Evolutionary conservation across 75 land plant genomes (phyloP), one percentile per base, ranked within the genome.

Genomic region (Cunninghamia lanceolata): DNA sequence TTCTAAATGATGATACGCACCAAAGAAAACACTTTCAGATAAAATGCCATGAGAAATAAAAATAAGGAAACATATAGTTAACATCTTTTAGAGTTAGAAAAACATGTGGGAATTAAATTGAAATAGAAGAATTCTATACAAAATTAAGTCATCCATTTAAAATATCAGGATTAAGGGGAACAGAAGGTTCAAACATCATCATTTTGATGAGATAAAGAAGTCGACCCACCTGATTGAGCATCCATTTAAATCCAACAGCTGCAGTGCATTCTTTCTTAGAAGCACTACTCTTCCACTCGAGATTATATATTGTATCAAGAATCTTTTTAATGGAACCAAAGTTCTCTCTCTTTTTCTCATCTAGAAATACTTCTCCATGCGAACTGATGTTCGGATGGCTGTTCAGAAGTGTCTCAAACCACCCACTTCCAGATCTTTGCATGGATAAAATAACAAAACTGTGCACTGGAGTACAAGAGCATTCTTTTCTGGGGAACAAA

Each of bases 401-500:
- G 80, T 96, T 96, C 25, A 96, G 89, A 13, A 96, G 92, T 50
- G 98, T 94, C 89, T 96, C 98, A 91, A 96, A 95, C 98, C 98
- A 96, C 59, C 98, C 98, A 90, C 98, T 96, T 34, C 98, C 98
- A 52, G 96, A 95, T 82, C 98, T 91, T 89, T 96, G 98, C 91
- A 90, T 95, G 30, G 98, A 96, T 59, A 96, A 83, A 84, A 96
- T 90, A 21, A 91, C 98, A 90, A 96, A 96, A 70, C 83, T 87
- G 45, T 96, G 94, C 13, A 96, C 98, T 85, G 98, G 96, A 82
- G 93, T 91, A 89, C 96, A 95, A 1, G 71, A 54, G 84, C 98
- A 96, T 86, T 96, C 96, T 83, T 86, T 84, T 93, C 98, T 96
- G 91, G 47, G 32, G 16, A 85, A 38, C 16, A 81, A 85, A 39